These are phyloP conservation scores for Suhomyces bolitotheri DNA, from an alignment of 1,139 yeast species.

Conservation along the genomic window DNA sequence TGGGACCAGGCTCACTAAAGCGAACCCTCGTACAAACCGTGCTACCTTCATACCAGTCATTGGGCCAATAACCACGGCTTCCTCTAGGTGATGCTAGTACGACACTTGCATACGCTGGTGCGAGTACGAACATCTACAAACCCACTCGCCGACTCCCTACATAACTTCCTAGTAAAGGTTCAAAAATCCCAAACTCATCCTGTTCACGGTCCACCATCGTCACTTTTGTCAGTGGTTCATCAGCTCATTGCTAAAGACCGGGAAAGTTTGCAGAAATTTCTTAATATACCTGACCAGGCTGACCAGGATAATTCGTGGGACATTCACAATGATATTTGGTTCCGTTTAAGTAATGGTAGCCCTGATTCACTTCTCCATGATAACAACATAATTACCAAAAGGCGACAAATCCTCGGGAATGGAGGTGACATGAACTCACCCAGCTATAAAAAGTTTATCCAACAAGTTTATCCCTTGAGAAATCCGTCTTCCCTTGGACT, in stretches of 20 bases:
- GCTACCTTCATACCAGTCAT: no score
- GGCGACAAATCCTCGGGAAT: constrained; percentile 1
- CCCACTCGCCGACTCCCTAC: not conserved
- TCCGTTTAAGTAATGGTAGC: constrained; percentile 2
- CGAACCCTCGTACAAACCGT: no score
- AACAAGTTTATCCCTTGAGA: constrained; percentile 35
- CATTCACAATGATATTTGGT: not conserved
- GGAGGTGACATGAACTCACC: not conserved
- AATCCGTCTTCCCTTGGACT: constrained; percentile 7
- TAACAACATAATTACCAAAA: not conserved
- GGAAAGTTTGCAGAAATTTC: no score
- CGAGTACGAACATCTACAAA: not conserved
- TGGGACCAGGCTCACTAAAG: no score
- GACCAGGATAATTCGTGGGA: no score
- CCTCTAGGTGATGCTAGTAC: not conserved
- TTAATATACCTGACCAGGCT: no score
- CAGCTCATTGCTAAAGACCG: not conserved
- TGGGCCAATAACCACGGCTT: no score
- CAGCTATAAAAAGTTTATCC: constrained; percentile 25
- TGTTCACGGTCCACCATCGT: not conserved
- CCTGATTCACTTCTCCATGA: constrained; percentile 1
- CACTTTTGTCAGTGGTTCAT: constrained; percentile 1
- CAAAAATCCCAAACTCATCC: not conserved
- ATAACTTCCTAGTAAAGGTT: not conserved
- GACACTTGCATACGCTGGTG: not conserved